Evolutionary conservation across 768 basidiomycete genomes (phyloP).

Genomic region (Kwoniella bestiolae): DNA sequence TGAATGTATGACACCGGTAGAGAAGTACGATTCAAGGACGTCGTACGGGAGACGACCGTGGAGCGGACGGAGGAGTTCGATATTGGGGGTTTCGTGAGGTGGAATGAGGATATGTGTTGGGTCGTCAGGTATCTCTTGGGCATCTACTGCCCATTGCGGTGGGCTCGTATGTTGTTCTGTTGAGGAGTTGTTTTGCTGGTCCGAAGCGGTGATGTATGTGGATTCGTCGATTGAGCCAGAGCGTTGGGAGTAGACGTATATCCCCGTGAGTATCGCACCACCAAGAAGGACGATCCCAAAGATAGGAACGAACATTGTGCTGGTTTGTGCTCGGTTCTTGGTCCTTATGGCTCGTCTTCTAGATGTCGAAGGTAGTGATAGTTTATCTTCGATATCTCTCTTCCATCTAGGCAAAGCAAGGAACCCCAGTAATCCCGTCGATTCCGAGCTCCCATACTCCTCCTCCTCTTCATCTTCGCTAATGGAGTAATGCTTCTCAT

Average conservation of each 20-base stretch:
- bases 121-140: constrained; percentile 14
- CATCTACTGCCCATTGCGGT: constrained; percentile 12
- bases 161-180: background rate
- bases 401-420: constrained; percentile 6
- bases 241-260: background rate
- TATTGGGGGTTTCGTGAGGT: background rate
- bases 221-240: background rate
- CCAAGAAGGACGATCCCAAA: background rate
- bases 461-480: background rate
- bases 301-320: background rate
- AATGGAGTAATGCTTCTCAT: background rate
- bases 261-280: background rate
- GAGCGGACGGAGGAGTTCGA: constrained; percentile 25
- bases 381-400: background rate
- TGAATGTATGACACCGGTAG: constrained; percentile 27
- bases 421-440: constrained; percentile 5
- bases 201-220: background rate
- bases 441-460: background rate
- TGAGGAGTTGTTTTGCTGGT: background rate
- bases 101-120: constrained; percentile 33
- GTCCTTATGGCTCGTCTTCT: background rate
- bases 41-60: constrained; percentile 30
- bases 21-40: constrained; percentile 34
- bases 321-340: background rate
- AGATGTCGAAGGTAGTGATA: background rate